Conservation (phyloP, 2,329 filamentous ascomycete species). For the Pyrenophora graminea region DNA sequence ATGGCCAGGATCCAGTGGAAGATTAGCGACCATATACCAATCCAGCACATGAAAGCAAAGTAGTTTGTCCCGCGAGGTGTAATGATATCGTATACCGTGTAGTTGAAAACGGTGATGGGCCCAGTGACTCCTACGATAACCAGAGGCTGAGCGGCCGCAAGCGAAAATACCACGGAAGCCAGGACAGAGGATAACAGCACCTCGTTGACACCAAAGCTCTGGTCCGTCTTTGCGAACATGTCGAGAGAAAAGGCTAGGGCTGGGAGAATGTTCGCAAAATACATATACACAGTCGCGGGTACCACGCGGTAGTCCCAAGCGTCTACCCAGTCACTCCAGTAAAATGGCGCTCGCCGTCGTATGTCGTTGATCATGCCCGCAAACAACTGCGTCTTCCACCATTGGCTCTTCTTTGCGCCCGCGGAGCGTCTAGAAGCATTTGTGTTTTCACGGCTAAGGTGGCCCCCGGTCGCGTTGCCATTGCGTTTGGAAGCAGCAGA, state of each 20-base stretch:
- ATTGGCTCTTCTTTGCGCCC: slow-evolving; percentile 45
- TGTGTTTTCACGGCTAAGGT: slow-evolving; percentile 23
- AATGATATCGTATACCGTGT: slow-evolving; percentile 91
- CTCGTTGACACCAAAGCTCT: slow-evolving; percentile 88
- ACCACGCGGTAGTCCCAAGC: slow-evolving; percentile 90
- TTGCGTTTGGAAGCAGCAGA: slow-evolving; percentile 3
- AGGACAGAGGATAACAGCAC: slow-evolving; percentile 85
- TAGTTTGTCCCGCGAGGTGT: slow-evolving; percentile 76
- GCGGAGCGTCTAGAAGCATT: slow-evolving; percentile 19
- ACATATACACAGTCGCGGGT: slow-evolving; percentile 88
- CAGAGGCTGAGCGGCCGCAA: slow-evolving; percentile 80
- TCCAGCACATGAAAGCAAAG: slow-evolving; percentile 89
- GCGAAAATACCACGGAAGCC: slow-evolving; percentile 77
- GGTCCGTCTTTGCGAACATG: slow-evolving; percentile 87
- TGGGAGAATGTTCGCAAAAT: slow-evolving; percentile 89
- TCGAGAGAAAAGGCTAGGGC: slow-evolving; percentile 88
- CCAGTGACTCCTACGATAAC: slow-evolving; percentile 91
- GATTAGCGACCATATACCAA: slow-evolving; percentile 82
- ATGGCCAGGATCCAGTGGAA: slow-evolving; percentile 84
- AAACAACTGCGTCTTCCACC: slow-evolving; percentile 78
- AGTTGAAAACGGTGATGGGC: slow-evolving; percentile 94
- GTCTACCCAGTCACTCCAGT: slow-evolving; percentile 80
- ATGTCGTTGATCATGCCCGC: slow-evolving; percentile 81
- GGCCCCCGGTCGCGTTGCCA: neutral
- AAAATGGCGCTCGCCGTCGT: slow-evolving; percentile 73